Conservation (phyloP, 192 early-diverging fungal species). For the Coemansia sp. region DNA sequence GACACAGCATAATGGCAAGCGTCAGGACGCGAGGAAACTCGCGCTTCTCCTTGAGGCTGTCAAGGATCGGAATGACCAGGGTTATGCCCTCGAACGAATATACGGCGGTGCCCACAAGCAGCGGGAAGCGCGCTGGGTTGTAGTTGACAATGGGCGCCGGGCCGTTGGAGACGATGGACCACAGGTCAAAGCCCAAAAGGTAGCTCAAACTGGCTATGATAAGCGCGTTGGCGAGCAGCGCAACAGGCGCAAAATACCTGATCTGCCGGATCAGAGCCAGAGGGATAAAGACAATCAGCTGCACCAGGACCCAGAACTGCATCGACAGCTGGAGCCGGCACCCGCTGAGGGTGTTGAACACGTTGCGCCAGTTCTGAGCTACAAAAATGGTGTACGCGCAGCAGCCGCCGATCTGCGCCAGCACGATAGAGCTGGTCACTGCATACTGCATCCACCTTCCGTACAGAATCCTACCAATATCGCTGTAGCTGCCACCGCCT, state of each 20-base stretch:
- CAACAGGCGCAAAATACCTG: conserved; percentile 84
- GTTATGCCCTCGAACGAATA: conserved; percentile 92
- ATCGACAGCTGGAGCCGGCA: conserved; percentile 65
- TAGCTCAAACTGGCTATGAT: conserved; percentile 87
- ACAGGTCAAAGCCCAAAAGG: conserved; percentile 81
- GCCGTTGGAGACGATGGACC: conserved; percentile 46
- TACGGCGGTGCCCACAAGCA: conserved; percentile 96
- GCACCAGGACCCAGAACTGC: conserved; percentile 80
- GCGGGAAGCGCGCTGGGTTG: conserved; percentile 77
- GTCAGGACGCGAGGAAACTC: conserved; percentile 82
- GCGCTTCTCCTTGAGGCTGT: conserved; percentile 83
- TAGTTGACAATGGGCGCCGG: conserved; percentile 72
- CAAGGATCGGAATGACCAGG: conserved; percentile 72
- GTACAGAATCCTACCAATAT: conserved; percentile 68
- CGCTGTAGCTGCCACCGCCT: conserved; percentile 67
- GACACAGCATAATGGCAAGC: conserved; percentile 74
- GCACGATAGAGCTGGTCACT: conserved; percentile 69
- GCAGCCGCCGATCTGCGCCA: conserved; percentile 84
- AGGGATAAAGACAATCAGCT: conserved; percentile 77
- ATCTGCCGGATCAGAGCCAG: conserved; percentile 91
- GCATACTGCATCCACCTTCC: conserved; percentile 66
- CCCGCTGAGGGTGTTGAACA: conserved; percentile 69
- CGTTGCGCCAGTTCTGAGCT: conserved; percentile 78
- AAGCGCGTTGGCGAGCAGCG: conserved; percentile 89
- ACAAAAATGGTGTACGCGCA: conserved; percentile 93